These are phyloP conservation scores for Aureobasidium lini DNA, from an alignment of 2,329 filamentous ascomycete genomes.

Conservation along the genomic window DNA sequence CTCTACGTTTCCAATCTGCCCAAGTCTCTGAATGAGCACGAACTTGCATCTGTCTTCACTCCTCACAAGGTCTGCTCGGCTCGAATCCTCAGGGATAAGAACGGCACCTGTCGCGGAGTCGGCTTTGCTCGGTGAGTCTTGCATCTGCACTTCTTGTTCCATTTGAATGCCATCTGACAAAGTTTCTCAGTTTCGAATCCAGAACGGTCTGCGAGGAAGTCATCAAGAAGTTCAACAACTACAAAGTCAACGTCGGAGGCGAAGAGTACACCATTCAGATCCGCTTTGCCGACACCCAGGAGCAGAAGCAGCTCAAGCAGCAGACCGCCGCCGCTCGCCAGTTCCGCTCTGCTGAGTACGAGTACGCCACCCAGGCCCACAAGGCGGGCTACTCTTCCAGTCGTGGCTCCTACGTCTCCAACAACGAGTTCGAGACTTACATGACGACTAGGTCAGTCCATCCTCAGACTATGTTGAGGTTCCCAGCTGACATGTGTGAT, in stretches of 20 bases:
- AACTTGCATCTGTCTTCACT: conserved; percentile 69
- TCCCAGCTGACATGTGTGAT: neutral
- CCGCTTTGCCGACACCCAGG: conserved; percentile 91
- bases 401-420: conserved; percentile 15
- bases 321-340: conserved; percentile 91
- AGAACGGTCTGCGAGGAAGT: conserved; percentile 87
- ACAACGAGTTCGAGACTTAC: conserved; percentile 33
- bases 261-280: conserved; percentile 83
- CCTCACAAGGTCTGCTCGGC: conserved; percentile 82
- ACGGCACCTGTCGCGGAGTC: conserved; percentile 91
- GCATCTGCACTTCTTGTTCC: neutral
- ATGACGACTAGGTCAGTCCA: conserved; percentile 20
- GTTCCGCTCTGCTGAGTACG: conserved; percentile 92
- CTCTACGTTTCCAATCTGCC: conserved; percentile 97
- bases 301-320: conserved; percentile 94
- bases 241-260: conserved; percentile 48
- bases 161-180: conserved; percentile 16
- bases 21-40: conserved; percentile 81
- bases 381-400: conserved; percentile 21
- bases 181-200: conserved; percentile 63
- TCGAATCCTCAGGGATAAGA: conserved; percentile 86
- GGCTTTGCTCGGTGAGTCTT: conserved; percentile 80
- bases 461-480: neutral
- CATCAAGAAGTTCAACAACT: conserved; percentile 77
- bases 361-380: conserved; percentile 28